These are phyloP conservation scores for Leucosporidium scottii DNA, from an alignment of 768 basidiomycete genomes.

Conservation along the genomic window DNA sequence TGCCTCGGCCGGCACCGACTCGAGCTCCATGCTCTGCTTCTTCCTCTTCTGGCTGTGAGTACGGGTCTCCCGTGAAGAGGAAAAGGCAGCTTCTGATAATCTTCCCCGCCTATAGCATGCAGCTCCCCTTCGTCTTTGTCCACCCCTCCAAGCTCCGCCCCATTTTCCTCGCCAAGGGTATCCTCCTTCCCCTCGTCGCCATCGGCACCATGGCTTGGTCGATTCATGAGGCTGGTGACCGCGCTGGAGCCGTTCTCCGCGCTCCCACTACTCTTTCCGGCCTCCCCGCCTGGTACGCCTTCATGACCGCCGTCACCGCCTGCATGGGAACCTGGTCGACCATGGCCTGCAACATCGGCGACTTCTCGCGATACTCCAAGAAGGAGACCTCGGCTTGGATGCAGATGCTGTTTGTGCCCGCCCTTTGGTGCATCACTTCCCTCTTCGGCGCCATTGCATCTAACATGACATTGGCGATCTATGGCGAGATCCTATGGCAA, in stretches of 20 bases:
- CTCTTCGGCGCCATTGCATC: slow-evolving; percentile 33
- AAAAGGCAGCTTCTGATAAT: no score
- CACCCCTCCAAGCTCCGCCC: slow-evolving; percentile 33
- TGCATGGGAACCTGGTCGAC: slow-evolving; percentile 18
- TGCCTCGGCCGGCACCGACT: slow-evolving; percentile 33
- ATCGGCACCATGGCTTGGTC: slow-evolving; percentile 9
- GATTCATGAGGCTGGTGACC: slow-evolving; percentile 10
- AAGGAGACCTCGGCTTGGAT: slow-evolving; percentile 9
- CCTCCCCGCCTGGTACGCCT: slow-evolving; percentile 12
- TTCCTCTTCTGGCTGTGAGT: slow-evolving; percentile 29
- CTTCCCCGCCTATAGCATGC: slow-evolving; percentile 6
- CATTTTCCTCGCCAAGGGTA: slow-evolving; percentile 30
- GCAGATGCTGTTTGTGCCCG: slow-evolving; percentile 34
- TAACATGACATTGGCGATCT: slow-evolving; percentile 30
- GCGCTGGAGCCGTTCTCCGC: background rate
- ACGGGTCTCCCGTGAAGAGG: no score
- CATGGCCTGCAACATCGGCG: slow-evolving; percentile 21
- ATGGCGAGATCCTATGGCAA: slow-evolving; percentile 15
- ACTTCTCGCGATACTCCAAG: slow-evolving; percentile 19
- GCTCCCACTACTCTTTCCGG: slow-evolving; percentile 7
- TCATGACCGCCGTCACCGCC: slow-evolving; percentile 27
- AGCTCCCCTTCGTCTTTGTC: slow-evolving; percentile 31
- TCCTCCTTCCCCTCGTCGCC: slow-evolving; percentile 24
- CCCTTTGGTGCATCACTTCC: slow-evolving; percentile 27
- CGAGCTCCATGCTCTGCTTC: slow-evolving; percentile 30